These are phyloP conservation scores for Porogramme epimiltina DNA, from an alignment of 1,284 basidiomycete genomes.

Conservation along the genomic window DNA sequence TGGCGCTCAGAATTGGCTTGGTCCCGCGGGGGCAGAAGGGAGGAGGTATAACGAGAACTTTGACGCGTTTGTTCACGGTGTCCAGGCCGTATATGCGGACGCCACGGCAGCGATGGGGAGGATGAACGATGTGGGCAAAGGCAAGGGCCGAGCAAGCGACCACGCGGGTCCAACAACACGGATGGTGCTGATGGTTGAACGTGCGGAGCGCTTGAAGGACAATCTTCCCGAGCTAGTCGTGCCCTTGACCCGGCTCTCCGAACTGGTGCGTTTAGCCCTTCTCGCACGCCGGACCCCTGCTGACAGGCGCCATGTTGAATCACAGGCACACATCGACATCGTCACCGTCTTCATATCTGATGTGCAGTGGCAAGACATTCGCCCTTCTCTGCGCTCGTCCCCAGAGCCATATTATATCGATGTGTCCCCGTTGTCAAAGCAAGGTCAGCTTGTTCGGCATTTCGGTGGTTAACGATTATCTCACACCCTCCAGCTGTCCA, in stretches of 20 bases:
- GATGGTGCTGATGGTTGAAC: conserved; percentile 68
- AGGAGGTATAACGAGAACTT: conserved; percentile 59
- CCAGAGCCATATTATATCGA: conserved; percentile 80
- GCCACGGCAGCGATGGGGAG: conserved; percentile 12
- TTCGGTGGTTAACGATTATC: background rate
- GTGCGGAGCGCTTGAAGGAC: conserved; percentile 68
- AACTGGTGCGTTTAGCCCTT: conserved; percentile 58
- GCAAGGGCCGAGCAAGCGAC: conserved; percentile 36
- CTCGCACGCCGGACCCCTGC: background rate
- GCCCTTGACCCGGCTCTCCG: conserved; percentile 70
- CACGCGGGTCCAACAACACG: conserved; percentile 31
- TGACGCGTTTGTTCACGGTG: conserved; percentile 68
- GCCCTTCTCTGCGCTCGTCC: conserved; percentile 69
- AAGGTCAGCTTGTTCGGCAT: conserved; percentile 45
- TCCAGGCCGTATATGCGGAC: conserved; percentile 40
- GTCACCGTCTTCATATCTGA: conserved; percentile 71
- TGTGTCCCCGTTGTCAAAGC: conserved; percentile 56
- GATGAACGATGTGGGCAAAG: conserved; percentile 32
- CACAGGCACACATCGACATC: conserved; percentile 44
- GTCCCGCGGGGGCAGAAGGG: conserved; percentile 30
- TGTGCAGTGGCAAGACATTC: conserved; percentile 74
- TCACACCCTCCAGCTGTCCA: conserved; percentile 36
- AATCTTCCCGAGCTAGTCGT: conserved; percentile 66
- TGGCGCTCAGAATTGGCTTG: conserved; percentile 59
- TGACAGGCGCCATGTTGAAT: conserved; percentile 16